Percentiles rank a stretch among this genome's conserved stretches.
These are phyloP conservation scores for Xylaria cubensis DNA, from an alignment of 495 filamentous ascomycete species.

Conservation along the genomic window DNA sequence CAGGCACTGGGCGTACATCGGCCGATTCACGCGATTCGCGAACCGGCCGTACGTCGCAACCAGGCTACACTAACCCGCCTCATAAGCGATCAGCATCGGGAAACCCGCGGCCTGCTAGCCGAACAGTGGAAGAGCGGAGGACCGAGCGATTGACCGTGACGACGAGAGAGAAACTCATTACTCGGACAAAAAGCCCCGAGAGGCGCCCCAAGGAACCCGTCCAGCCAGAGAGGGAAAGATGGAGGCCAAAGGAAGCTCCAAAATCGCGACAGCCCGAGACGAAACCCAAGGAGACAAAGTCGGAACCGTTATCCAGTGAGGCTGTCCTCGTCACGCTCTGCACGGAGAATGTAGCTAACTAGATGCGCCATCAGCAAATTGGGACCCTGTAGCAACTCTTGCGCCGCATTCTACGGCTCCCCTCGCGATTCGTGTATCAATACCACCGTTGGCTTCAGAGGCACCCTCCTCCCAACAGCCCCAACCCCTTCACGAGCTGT, in stretches of 20 bases:
- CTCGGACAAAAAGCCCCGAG: constrained; percentile 69
- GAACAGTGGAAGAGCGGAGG: constrained; percentile 49
- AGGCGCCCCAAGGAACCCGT: constrained; percentile 58
- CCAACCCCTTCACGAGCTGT: constrained; percentile 70
- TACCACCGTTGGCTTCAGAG: constrained; percentile 76
- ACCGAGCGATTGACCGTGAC: constrained; percentile 65
- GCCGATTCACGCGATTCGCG: constrained; percentile 38
- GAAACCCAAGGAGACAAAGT: constrained; percentile 51
- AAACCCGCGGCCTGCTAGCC: constrained; percentile 48
- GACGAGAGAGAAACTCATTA: constrained; percentile 67
- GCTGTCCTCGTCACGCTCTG: background rate
- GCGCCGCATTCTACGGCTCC: constrained; percentile 88
- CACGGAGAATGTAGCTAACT: constrained; percentile 6
- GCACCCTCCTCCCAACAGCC: constrained; percentile 77
- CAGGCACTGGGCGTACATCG: constrained; percentile 31
- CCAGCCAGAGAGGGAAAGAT: constrained; percentile 37
- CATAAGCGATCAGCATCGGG: constrained; percentile 55
- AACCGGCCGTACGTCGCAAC: constrained; percentile 33
- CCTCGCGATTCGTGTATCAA: constrained; percentile 82
- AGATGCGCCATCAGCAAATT: constrained; percentile 41
- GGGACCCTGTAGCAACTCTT: constrained; percentile 84
- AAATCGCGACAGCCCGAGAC: constrained; percentile 55
- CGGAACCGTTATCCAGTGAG: constrained; percentile 47
- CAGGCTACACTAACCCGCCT: constrained; percentile 40
- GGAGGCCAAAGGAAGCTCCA: constrained; percentile 40